phyloP scores from a whole-genome alignment of 2,329 filamentous ascomycete species.

The Aspergillus neoniger region DNA sequence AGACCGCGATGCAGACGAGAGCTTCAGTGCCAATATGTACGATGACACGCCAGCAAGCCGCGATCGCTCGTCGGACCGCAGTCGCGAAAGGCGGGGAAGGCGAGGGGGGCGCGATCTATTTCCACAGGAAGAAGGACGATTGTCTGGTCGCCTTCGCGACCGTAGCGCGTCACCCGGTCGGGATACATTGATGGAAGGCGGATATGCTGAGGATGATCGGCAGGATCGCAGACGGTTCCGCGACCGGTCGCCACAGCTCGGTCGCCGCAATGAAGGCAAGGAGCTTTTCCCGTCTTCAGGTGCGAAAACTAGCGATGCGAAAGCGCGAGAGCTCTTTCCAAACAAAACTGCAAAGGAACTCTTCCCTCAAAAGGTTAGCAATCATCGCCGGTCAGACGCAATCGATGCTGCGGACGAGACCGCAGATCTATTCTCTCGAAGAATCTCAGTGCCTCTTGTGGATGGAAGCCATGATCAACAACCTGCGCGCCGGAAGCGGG shows the following conservation, averaged over 20 bases:
- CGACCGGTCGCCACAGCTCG: conserved; percentile 43
- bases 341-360: conserved; percentile 55
- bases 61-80: conserved; percentile 32
- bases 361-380: conserved; percentile 54
- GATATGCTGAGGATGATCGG: conserved; percentile 37
- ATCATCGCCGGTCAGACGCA: conserved; percentile 53
- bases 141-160: conserved; percentile 55
- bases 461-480: conserved; percentile 44
- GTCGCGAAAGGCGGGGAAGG: conserved; percentile 32
- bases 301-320: conserved; percentile 28
- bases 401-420: conserved; percentile 59
- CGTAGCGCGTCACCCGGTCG: conserved; percentile 64
- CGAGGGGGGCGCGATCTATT: conserved; percentile 42
- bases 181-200: conserved; percentile 48
- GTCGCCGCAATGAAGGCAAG: conserved; percentile 42
- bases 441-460: conserved; percentile 53
- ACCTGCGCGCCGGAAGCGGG: conserved; percentile 28
- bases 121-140: conserved; percentile 34
- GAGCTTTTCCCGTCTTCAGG: conserved; percentile 62
- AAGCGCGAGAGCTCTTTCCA: conserved; percentile 52
- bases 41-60: conserved; percentile 61
- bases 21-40: conserved; percentile 78
- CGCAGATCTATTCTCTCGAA: conserved; percentile 53
- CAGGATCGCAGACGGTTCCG: conserved; percentile 44
- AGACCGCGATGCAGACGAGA: conserved; percentile 53